Evolutionary conservation across 768 basidiomycete genomes (phyloP).

Genomic region (Sarcodon sp.): DNA sequence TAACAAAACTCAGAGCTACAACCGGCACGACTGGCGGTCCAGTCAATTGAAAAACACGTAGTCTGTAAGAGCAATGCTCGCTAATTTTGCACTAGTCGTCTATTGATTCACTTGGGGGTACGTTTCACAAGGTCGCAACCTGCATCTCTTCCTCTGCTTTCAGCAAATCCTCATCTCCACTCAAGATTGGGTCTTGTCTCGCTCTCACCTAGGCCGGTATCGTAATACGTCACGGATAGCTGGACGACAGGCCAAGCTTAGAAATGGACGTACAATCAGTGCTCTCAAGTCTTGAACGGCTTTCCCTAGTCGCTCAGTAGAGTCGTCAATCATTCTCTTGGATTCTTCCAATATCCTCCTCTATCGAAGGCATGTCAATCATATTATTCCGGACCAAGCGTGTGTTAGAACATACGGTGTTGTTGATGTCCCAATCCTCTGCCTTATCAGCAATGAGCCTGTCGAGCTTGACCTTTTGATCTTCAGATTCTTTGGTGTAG

Average conservation of each 20-base stretch:
- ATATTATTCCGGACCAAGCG: not conserved
- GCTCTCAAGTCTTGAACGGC: constrained; percentile 51
- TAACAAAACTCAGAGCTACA: constrained; percentile 18
- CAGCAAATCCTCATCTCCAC: constrained; percentile 19
- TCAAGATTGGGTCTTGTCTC: constrained; percentile 26
- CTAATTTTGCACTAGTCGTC: too few species aligned
- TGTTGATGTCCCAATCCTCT: constrained; percentile 70
- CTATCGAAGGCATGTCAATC: constrained; percentile 20
- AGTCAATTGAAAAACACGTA: too few species aligned
- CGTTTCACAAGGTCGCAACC: constrained; percentile 30
- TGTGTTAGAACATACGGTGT: constrained; percentile 37
- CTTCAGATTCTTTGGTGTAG: constrained; percentile 55
- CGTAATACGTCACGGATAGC: not conserved
- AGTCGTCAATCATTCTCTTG: constrained; percentile 68
- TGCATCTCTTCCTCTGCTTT: constrained; percentile 46
- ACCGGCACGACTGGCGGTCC: too few species aligned
- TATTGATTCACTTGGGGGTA: too few species aligned
- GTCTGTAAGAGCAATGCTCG: too few species aligned
- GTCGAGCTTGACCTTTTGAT: constrained; percentile 45
- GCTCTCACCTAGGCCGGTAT: constrained; percentile 22
- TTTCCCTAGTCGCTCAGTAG: constrained; percentile 43
- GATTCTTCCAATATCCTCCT: constrained; percentile 63
- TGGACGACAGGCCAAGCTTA: constrained; percentile 1
- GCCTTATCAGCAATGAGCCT: constrained; percentile 41
- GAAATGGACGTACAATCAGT: constrained; percentile 45